Evolutionary conservation across 139 green algal genomes (phyloP), one percentile per base, ranked within the genome.

Genomic region (Gonium pectorale): DNA sequence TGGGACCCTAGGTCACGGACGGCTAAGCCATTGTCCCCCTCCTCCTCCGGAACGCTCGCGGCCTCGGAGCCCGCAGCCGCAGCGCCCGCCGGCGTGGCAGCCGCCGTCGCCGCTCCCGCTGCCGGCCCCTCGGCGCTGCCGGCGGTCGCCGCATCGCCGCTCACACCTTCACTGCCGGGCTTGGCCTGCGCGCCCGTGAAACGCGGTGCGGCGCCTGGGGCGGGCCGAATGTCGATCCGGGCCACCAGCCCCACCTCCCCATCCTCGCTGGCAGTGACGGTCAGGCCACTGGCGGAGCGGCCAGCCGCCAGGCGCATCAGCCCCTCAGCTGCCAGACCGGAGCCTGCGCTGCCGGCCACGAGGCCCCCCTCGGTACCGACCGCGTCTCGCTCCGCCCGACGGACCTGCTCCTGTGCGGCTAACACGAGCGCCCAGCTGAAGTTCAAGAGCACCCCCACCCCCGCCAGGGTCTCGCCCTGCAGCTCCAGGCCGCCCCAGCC

Each of bases 191-290:
- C n/a, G n/a, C n/a, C n/a, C n/a, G n/a, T n/a, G n/a, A n/a, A n/a
- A n/a, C n/a, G n/a, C n/a, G n/a, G n/a, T 11, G 46, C 46, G n/a
- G 3, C 11, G 4, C 59, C 59, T 17, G 52, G n/a, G 13, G 43
- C 27, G 54, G 56, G 56, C 73, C 75, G 64, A 33, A 82, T 60
- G 15, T 82, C 75, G 29, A 82, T 40, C 63, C 31, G 60, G 0
- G 75, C 75, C n/a, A 82, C 41, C 27, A 82, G 40, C 4, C 75
- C 59, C 19, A 82, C 4, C 75, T 82, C 75, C 4, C 75, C 75
- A 0, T 71, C 59, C 40, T 71, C n/a, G 5, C 41, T 71, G 33
- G 59, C 59, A 1, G 59, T 72, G 59, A 82, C 5, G 0, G 75
- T 72, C 0, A 71, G 60, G 19, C 60, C 60, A 17, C 75, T 33